phyloP scores from a whole-genome alignment of 2,329 filamentous ascomycete species.

The Chaetomium sp. region DNA sequence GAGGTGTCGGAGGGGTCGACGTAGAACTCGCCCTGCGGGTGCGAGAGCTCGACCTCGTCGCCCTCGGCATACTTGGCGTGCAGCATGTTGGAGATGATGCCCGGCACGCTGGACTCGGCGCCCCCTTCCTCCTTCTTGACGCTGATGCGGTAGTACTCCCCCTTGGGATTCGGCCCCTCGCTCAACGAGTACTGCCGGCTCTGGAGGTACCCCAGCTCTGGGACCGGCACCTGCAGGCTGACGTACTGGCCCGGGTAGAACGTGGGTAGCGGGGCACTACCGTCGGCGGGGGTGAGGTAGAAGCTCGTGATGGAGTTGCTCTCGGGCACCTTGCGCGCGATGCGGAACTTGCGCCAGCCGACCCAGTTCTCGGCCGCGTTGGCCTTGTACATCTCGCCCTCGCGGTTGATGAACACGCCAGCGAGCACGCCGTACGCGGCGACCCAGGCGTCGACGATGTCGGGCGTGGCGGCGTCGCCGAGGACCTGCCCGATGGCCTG shows the following conservation, averaged over 20 bases:
- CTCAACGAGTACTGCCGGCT: constrained; percentile 76
- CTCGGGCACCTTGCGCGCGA: constrained; percentile 66
- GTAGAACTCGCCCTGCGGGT: constrained; percentile 64
- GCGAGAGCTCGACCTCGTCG: constrained; percentile 57
- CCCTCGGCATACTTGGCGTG: constrained; percentile 53
- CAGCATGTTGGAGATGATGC: constrained; percentile 57
- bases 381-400: constrained; percentile 62
- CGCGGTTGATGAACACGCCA: constrained; percentile 68
- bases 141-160: constrained; percentile 68
- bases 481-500: constrained; percentile 68
- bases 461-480: constrained; percentile 64
- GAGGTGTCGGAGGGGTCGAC: constrained; percentile 50
- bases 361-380: constrained; percentile 58
- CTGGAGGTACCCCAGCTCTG: constrained; percentile 64
- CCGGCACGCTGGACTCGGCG: constrained; percentile 43
- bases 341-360: constrained; percentile 67
- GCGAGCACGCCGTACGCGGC: constrained; percentile 74
- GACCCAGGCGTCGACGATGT: constrained; percentile 69
- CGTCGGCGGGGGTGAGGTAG: constrained; percentile 65
- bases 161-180: constrained; percentile 53
- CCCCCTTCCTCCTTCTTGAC: constrained; percentile 64
- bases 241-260: constrained; percentile 75
- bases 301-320: constrained; percentile 70
- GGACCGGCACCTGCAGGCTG: constrained; percentile 61
- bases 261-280: constrained; percentile 55